Evolutionary conservation across 1,284 basidiomycete species (phyloP), one percentile per base, ranked within the genome.

Genomic region (Malassezia slooffiae): DNA sequence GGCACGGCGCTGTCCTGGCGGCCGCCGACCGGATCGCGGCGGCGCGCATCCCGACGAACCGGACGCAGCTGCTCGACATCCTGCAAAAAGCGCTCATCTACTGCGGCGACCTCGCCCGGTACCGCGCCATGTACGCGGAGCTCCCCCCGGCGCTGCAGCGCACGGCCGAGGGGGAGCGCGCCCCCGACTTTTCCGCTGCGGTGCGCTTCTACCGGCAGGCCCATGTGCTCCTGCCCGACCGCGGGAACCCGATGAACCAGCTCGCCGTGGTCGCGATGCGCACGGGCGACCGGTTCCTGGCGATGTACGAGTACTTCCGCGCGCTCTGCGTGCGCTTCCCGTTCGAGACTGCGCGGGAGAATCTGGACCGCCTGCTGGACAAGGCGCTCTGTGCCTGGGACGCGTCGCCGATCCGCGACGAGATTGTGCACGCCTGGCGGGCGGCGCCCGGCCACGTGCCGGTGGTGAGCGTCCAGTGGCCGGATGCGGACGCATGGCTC

Each of bases 91-190:
- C 82, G 3, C 74, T 96, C 38, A 82, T 95, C 22, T 95, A 82
- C 70, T 77, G 93, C 16, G 91, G 91, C 13, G 91, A 97, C 67
- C 80, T 97, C 34, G 85, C 86, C 52, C 77, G 91, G 24, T 97
- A 97, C 71, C 78, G 83, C 48, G 90, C 96, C 64, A 79, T 85
- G 50, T 90, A 90, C 31, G 47, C 54, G 19, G 38, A 22, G 7
- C 33, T 35, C 12, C 39, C 49, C 2, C 23, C 38, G 8, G 31
- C 16, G 8, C 36, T 44, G 15, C 33, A 27, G 23, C 26, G 28
- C 19, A 31, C 28, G 13, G 20, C 22, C 12, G 21, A 19, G 30
- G 42, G 4, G 20, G 34, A 32, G 5, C 48, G 33, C 16, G 45
- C 44, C 20, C 41, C 49, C 39, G 57, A 67, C 44, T 63, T 60